A percentile compares a stretch with the other conserved stretches of the same genome.
These are phyloP conservation scores for Pouteria glomerata DNA, from an alignment of 148 eudicot genomes.

Conservation along the genomic window DNA sequence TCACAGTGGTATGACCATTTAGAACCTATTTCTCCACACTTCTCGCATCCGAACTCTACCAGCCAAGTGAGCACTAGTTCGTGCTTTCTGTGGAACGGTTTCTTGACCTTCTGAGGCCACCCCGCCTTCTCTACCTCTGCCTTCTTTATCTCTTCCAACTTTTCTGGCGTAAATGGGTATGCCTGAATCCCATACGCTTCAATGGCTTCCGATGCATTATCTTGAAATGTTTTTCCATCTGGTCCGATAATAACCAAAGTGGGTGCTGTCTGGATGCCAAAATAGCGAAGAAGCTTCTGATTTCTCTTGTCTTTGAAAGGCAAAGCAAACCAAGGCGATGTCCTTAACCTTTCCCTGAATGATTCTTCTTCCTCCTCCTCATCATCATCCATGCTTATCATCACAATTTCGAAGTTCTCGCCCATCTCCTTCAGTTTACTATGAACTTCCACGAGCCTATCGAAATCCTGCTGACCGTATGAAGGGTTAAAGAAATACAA, in stretches of 20 bases:
- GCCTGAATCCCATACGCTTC: conserved; percentile 48
- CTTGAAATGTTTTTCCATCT: conserved; percentile 55
- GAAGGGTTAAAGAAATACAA: conserved; percentile 43
- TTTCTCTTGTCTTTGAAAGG: conserved; percentile 50
- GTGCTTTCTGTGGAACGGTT: conserved; percentile 12
- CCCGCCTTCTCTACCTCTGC: conserved; percentile 14
- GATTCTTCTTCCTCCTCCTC: conserved; percentile 43
- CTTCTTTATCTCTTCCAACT: conserved; percentile 46
- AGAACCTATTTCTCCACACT: neutral
- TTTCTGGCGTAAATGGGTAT: conserved; percentile 58
- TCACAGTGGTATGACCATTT: neutral
- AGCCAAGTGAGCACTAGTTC: neutral
- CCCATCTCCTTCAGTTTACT: conserved; percentile 38
- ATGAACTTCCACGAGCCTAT: conserved; percentile 36
- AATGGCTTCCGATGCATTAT: conserved; percentile 45
- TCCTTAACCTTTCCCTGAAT: conserved; percentile 30
- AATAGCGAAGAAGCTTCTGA: conserved; percentile 45
- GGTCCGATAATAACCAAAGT: conserved; percentile 53
- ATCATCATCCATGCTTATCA: conserved; percentile 45
- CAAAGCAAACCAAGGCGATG: conserved; percentile 49
- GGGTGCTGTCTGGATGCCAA: conserved; percentile 45
- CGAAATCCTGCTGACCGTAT: conserved; percentile 35
- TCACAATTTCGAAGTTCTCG: conserved; percentile 54
- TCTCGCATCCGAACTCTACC: neutral
- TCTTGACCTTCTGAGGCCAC: conserved; percentile 12